A percentile compares a stretch with the other conserved stretches of the same genome.
Evolutionary conservation across 2,329 filamentous ascomycete species (phyloP).

Genomic region (Tolypocladium guangdongense): DNA sequence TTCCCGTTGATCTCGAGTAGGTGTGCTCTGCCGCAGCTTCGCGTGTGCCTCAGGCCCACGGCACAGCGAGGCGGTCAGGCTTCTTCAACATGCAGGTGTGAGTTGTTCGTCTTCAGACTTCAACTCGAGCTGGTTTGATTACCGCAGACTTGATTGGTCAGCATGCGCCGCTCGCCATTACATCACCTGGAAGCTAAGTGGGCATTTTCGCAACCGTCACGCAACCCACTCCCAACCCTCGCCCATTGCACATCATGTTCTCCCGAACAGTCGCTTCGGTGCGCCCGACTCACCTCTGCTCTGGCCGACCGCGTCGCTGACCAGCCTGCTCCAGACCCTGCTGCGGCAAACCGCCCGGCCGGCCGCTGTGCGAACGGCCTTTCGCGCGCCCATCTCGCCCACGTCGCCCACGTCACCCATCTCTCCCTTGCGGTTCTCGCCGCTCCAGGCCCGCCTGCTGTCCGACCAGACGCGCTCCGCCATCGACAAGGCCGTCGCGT

Average conservation of each 20-base stretch:
- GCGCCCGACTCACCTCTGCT: not conserved
- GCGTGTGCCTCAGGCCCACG: not conserved
- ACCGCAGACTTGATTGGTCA: constrained; percentile 1
- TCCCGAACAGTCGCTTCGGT: constrained; percentile 14
- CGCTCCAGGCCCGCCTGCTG: constrained; percentile 52
- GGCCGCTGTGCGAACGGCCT: constrained; percentile 14
- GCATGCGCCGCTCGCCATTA: not conserved
- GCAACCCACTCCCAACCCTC: not conserved
- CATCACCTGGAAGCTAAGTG: not conserved
- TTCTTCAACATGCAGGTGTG: not conserved
- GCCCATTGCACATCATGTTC: constrained; percentile 10
- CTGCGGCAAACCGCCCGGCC: constrained; percentile 27
- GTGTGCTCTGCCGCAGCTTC: not conserved
- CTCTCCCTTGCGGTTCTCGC: constrained; percentile 10
- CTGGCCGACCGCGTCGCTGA: not conserved
- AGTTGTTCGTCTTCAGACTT: no score
- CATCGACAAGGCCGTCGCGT: constrained; percentile 81
- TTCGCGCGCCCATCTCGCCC: constrained; percentile 6
- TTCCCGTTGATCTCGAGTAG: not conserved
- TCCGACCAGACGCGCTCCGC: constrained; percentile 70
- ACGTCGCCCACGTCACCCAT: constrained; percentile 7
- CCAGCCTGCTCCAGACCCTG: constrained; percentile 15
- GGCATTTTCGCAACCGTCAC: not conserved
- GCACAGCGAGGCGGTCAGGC: not conserved
- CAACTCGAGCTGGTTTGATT: no score